Percentiles rank a stretch among this genome's conserved stretches.
Conservation (phyloP, 305 asterid genomes). For the Fraxinus nigra region DNA sequence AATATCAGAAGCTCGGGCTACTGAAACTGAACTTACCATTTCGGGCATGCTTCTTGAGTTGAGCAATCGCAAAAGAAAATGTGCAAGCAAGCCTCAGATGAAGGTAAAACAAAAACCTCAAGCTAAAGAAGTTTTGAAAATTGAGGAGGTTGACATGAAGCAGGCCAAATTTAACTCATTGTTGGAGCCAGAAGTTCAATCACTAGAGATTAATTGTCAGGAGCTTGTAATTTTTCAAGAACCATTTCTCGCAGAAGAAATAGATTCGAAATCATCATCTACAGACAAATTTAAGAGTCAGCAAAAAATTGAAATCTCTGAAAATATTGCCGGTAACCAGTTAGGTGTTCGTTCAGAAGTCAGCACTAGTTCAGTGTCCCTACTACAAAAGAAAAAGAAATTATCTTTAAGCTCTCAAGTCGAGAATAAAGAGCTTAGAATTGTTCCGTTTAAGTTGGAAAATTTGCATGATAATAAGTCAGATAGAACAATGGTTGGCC, state of each 20-base stretch:
- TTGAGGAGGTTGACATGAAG: slow-evolving; percentile 14
- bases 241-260: slow-evolving; percentile 24
- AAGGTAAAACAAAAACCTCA: slow-evolving; percentile 22
- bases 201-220: slow-evolving; percentile 10
- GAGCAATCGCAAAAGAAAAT: slow-evolving; percentile 22
- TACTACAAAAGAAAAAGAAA: slow-evolving; percentile 16
- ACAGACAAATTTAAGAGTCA: slow-evolving; percentile 20
- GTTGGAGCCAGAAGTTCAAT: slow-evolving; percentile 15
- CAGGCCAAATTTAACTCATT: slow-evolving; percentile 20
- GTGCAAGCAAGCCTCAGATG: slow-evolving; percentile 17
- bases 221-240: slow-evolving; percentile 16
- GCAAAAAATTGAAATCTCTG: background rate
- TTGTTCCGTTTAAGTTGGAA: slow-evolving; percentile 14
- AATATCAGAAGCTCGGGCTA: slow-evolving; percentile 16
- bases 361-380: slow-evolving; percentile 15
- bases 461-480: slow-evolving; percentile 15
- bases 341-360: slow-evolving; percentile 16
- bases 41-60: slow-evolving; percentile 19
- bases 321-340: slow-evolving; percentile 12
- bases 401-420: slow-evolving; percentile 5
- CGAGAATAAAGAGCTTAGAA: slow-evolving; percentile 15
- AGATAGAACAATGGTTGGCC: background rate
- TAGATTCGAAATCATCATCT: slow-evolving; percentile 20
- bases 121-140: slow-evolving; percentile 19
- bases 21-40: slow-evolving; percentile 19